Evolutionary conservation across 225 moss, liverwort and hornwort genomes (phyloP).

Genomic region (Neckera pumila): DNA sequence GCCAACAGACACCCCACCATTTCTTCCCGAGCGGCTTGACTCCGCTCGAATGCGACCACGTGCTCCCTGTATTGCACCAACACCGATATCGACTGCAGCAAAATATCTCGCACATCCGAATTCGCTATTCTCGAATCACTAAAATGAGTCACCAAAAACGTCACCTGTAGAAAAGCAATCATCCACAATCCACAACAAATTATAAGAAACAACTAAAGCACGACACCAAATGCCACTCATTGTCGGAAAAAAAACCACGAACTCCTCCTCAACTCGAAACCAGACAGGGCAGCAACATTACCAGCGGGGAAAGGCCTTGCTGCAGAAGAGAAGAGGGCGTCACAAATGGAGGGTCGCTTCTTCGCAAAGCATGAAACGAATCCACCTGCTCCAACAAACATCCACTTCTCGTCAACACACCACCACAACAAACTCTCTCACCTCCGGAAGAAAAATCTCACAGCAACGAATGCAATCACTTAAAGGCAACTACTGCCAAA

Average conservation of each 20-base stretch:
- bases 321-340: constrained; percentile 80
- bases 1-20: constrained; percentile 72
- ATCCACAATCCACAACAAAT: not conserved
- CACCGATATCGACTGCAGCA: constrained; percentile 89
- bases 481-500: not conserved
- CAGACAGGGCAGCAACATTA: not conserved
- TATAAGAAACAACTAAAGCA: not conserved
- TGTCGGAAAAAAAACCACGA: not conserved
- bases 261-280: not conserved
- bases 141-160: constrained; percentile 85
- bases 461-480: too few species aligned
- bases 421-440: not conserved
- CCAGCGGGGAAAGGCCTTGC: constrained; percentile 93
- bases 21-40: constrained; percentile 68
- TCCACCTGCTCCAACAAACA: constrained; percentile 51
- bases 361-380: constrained; percentile 91
- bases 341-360: constrained; percentile 95
- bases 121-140: constrained; percentile 85
- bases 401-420: not conserved
- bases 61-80: constrained; percentile 94
- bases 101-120: constrained; percentile 81
- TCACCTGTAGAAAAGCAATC: constrained; percentile 36
- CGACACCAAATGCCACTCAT: not conserved
- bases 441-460: too few species aligned
- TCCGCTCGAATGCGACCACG: constrained; percentile 83